Conservation (phyloP, 106 monocot species). For the Alisma plantagoaquatica region DNA sequence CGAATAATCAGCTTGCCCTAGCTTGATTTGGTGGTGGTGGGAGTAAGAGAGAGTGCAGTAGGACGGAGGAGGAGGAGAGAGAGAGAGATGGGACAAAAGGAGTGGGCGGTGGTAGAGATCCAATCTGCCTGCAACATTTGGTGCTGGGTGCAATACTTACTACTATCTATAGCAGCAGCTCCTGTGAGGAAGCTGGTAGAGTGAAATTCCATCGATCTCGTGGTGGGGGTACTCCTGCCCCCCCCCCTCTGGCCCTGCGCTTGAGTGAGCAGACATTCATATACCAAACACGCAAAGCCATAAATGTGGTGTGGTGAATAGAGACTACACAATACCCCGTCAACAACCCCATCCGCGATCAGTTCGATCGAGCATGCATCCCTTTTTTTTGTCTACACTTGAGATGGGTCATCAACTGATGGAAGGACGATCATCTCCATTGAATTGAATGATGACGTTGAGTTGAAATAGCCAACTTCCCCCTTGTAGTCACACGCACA, state of each 20-base stretch:
- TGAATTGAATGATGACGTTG: conserved; percentile 13
- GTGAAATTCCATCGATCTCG: background rate
- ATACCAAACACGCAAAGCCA: conserved; percentile 81
- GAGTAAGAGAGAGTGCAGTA: background rate
- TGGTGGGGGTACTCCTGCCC: background rate
- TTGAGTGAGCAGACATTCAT: background rate
- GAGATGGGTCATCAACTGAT: conserved; percentile 75
- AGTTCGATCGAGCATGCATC: too few relatives aligned
- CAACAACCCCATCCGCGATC: conserved; percentile 26
- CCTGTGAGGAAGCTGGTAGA: too few relatives aligned
- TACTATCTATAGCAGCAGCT: too few relatives aligned
- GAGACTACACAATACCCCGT: conserved; percentile 68
- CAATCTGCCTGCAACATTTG: too few relatives aligned
- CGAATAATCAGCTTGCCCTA: too few relatives aligned
- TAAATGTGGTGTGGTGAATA: conserved; percentile 63
- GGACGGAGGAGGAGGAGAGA: background rate
- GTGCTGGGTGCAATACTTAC: too few relatives aligned
- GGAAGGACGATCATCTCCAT: conserved; percentile 58
- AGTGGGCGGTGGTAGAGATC: too few relatives aligned
- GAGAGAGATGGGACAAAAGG: background rate
- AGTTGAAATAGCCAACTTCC: background rate
- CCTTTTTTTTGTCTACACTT: conserved; percentile 72
- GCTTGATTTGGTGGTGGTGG: background rate
- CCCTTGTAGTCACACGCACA: too few relatives aligned
- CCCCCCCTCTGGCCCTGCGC: background rate